Conservation (phyloP, 2,329 filamentous ascomycete genomes). For the Pseudogymnoascus sp. region DNA sequence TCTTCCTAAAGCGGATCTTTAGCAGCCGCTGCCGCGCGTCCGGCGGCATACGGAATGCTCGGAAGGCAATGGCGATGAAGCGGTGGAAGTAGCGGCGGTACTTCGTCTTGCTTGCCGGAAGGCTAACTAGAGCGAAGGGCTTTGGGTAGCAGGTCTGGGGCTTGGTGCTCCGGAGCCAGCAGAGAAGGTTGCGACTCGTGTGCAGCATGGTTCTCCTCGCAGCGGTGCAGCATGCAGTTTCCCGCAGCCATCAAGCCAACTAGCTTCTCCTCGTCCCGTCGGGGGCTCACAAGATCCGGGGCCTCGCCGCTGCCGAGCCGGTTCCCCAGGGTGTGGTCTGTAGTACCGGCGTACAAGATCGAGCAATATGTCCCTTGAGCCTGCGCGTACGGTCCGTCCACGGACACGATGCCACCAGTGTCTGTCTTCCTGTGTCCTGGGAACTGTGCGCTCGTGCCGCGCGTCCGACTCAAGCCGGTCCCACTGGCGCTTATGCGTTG, state of each 20-base stretch:
- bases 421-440: too few species aligned
- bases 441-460: too few species aligned
- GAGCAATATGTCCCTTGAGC: too few species aligned
- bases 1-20: conserved; percentile 10
- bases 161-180: conserved; percentile 11
- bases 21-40: conserved; percentile 2
- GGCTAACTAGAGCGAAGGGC: conserved; percentile 10
- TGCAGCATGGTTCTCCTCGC: conserved; percentile 14
- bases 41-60: neutral
- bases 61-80: neutral
- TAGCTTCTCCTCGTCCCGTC: too few species aligned
- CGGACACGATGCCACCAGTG: neutral
- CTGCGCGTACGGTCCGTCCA: conserved; percentile 10
- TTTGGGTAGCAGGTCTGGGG: conserved; percentile 12
- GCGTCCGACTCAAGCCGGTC: too few species aligned
- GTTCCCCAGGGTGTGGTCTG: too few species aligned
- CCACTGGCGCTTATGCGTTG: too few species aligned
- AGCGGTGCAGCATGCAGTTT: conserved; percentile 13
- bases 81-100: too few species aligned
- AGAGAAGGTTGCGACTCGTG: conserved; percentile 11
- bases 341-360: too few species aligned
- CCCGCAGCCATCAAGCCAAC: too few species aligned
- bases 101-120: neutral
- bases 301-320: too few species aligned
- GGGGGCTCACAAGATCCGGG: too few species aligned